Base-by-base conservation (phyloP, 2,329 filamentous ascomycete genomes). In the Gnomoniopsis sp. region DNA sequence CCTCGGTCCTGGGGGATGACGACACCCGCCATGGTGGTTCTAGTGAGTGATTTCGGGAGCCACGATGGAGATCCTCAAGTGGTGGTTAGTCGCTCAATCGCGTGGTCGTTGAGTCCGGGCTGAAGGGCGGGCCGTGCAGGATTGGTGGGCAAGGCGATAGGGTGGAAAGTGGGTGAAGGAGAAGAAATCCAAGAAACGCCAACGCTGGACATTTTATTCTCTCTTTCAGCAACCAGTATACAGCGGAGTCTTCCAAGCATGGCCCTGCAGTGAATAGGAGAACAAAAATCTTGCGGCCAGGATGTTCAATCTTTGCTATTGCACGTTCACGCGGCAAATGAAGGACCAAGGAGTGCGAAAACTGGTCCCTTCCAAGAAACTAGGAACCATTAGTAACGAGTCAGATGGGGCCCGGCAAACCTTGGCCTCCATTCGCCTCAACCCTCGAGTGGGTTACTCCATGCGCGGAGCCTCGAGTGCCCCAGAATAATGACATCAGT, bases 1-100 rank as follows among this genome's bases (percentile, higher is more conserved):
- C 56, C 44, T 49, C 59, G 49, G n/a, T 59, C 57, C 34, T 61
- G 59, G 15, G 53, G 57, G 49, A 52, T 50, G 23, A 55, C 46
- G 19, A 58, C 51, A 36, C 51, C 57, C 41, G 59, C 47, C 59
- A 61, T 59, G 49, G 15, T 61, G 49, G 8, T 19, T 6, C n/a
- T 19, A 6, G 17, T 17, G 23, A 44, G 15, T n/a, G 6, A 15
- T 14, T 22, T 15, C 26, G 23, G 8, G 14, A n/a, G 36, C 26
- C 22, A 15, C 26, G 11, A 14, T 2, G 10, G 12, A n/a, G 15
- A 19, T 12, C 19, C 4, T 12, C 17, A 15, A 15, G 4, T 22
- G 6, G 15, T 8, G 14, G 11, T 12, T 11, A 46, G 43, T 19
- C 43, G 43, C 43, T 46, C 43, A 46, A 19, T 46, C 43, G 43